phyloP scores from a whole-genome alignment of 129 eudicot species.

The Flaveria brownii region DNA sequence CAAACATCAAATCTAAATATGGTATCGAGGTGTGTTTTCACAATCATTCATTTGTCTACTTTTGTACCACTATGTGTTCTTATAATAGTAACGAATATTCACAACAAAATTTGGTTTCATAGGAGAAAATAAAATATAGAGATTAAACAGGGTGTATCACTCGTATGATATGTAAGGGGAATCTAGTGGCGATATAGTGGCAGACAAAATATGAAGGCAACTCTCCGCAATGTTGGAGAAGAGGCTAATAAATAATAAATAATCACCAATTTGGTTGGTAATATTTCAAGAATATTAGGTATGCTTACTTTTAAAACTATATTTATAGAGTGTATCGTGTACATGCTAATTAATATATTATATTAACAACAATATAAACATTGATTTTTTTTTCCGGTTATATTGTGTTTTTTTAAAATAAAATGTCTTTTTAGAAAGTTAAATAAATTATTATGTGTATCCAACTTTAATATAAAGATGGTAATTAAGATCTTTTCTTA shows the following conservation, averaged over 20 bases:
- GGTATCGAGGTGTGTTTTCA: constrained; percentile 3
- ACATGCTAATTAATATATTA: not conserved
- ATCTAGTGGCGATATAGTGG: constrained; percentile 85
- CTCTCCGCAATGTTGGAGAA: constrained; percentile 46
- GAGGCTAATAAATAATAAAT: constrained; percentile 13
- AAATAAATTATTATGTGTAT: too few species aligned
- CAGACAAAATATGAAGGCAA: constrained; percentile 57
- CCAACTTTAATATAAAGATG: too few species aligned
- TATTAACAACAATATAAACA: not conserved
- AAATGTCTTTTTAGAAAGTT: too few species aligned
- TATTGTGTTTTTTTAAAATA: too few species aligned
- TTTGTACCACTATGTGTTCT: not conserved
- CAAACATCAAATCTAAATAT: not conserved
- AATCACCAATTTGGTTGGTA: constrained; percentile 36
- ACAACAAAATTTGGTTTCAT: not conserved
- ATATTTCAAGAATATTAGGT: constrained; percentile 39
- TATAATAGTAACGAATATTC: constrained; percentile 2
- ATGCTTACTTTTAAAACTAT: constrained; percentile 21
- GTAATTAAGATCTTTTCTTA: too few species aligned
- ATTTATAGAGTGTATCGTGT: not conserved
- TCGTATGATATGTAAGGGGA: constrained; percentile 43
- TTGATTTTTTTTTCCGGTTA: not conserved
- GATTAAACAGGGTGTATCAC: constrained; percentile 17
- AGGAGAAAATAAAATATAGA: not conserved
- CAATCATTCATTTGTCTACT: constrained; percentile 9